Percentiles rank a stretch among this genome's conserved stretches.
These are phyloP conservation scores for Cercis canadensis DNA, from an alignment of 306 rosid genomes.

Conservation along the genomic window DNA sequence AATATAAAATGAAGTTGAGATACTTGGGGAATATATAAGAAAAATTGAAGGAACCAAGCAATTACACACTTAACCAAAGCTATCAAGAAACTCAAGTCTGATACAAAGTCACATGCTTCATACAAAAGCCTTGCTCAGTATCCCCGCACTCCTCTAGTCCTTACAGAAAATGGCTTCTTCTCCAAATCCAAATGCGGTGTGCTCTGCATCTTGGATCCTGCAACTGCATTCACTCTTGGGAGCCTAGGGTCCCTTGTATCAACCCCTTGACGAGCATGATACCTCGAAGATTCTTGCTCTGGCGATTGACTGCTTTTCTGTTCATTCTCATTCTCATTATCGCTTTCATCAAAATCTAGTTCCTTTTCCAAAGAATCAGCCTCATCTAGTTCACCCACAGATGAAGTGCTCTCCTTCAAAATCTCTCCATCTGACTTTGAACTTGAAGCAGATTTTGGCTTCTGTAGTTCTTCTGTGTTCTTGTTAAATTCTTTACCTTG, in stretches of 20 bases:
- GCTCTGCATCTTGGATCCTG: slow-evolving; percentile 46
- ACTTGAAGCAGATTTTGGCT: slow-evolving; percentile 40
- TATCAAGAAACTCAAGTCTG: slow-evolving; percentile 24
- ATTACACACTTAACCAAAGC: slow-evolving; percentile 22
- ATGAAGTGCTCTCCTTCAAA: slow-evolving; percentile 29
- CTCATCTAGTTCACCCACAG: slow-evolving; percentile 31
- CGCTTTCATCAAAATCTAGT: slow-evolving; percentile 58
- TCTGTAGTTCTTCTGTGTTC: slow-evolving; percentile 34
- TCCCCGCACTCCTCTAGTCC: slow-evolving; percentile 45
- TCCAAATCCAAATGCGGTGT: slow-evolving; percentile 44
- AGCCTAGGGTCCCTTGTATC: slow-evolving; percentile 31
- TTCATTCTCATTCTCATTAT: slow-evolving; percentile 40
- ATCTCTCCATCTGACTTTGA: slow-evolving; percentile 45
- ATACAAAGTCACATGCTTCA: slow-evolving; percentile 29
- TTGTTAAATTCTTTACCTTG: slow-evolving; percentile 29
- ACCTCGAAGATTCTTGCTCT: slow-evolving; percentile 39
- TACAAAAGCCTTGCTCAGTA: slow-evolving; percentile 23
- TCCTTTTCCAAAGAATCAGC: slow-evolving; percentile 43
- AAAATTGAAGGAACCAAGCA: slow-evolving; percentile 26
- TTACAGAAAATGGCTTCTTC: slow-evolving; percentile 66
- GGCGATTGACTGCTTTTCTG: slow-evolving; percentile 35
- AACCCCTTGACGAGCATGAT: slow-evolving; percentile 41
- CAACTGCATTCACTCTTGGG: slow-evolving; percentile 26
- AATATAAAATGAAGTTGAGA: slow-evolving; percentile 28
- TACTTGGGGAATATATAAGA: slow-evolving; percentile 4